Base-by-base conservation (phyloP, 495 filamentous ascomycete genomes). In the Haplographium delicatum region DNA sequence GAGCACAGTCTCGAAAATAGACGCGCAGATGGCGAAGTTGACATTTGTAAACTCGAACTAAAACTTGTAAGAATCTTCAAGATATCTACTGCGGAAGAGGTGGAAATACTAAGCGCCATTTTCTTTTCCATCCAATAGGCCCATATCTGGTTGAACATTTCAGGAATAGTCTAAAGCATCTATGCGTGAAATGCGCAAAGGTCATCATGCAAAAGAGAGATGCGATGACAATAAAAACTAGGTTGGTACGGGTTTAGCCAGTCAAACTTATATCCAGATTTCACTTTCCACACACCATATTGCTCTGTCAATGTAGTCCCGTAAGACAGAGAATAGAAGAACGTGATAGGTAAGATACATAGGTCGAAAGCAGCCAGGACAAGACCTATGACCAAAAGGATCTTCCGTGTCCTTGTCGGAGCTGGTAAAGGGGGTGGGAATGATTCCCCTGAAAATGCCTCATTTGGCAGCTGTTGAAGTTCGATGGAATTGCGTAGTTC, bases 141-240 rank as follows among this genome's bases (percentile, higher is more conserved):
- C 45, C 31, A 26, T 48, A 38, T 38, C 3, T 35, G 18, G 9
- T 26, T 18, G 24, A 48, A 20, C 30, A 39, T 1, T 48, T 37
- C 3, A 43, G 25, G n/a, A 43, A 15, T 10, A 43, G 19, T 27
- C 27, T 15, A 8, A 51, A 18, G 7, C 20, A 51, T 22, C 38
- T 15, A 43, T 39, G 37, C 15, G 31, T 38, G 31, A 31, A 51
- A 43, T 51, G 48, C 15, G 25, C 37, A 42, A 51, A 51, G 5
- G 19, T 42, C 27, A 51, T 51, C 48, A 51, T 43, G 37, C 48
- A 37, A 23, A 51, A 51, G n/a, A 43, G 26, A 22, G 25, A 23
- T 2, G 47, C 31, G 22, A 51, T 41, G 38, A 51, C 34, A 13
- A 27, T 38, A 18, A 51, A 51, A 5, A 51, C 46, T 40, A 25